phyloP scores from a whole-genome alignment of 495 filamentous ascomycete genomes.

The Aspergillus egyptiacus region DNA sequence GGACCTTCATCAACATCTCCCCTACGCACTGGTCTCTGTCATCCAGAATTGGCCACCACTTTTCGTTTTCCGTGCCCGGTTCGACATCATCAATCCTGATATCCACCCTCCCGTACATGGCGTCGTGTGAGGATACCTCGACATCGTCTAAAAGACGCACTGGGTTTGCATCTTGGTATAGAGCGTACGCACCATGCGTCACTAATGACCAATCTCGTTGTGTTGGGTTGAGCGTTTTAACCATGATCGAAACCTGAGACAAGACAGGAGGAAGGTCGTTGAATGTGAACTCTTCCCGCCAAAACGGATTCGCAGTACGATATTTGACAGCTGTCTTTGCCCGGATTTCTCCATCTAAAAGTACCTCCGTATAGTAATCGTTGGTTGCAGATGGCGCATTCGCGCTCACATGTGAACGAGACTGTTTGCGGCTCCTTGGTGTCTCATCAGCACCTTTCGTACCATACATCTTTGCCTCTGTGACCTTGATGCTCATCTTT shows the following conservation, averaged over 20 bases:
- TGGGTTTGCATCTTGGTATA: conserved; percentile 40
- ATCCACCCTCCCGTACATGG: conserved; percentile 68
- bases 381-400: conserved; percentile 26
- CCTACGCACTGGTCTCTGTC: conserved; percentile 68
- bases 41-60: conserved; percentile 82
- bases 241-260: conserved; percentile 70
- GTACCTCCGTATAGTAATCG: conserved; percentile 82
- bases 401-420: conserved; percentile 31
- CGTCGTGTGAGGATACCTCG: conserved; percentile 50
- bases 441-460: conserved; percentile 28
- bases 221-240: conserved; percentile 60
- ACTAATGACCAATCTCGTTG: conserved; percentile 51
- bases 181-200: conserved; percentile 40
- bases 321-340: conserved; percentile 78
- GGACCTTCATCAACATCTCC: conserved; percentile 78
- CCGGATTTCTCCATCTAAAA: conserved; percentile 82
- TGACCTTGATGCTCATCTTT: conserved; percentile 50
- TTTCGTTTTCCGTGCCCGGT: conserved; percentile 71
- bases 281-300: conserved; percentile 90
- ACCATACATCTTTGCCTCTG: conserved; percentile 53
- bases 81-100: conserved; percentile 80
- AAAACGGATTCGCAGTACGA: conserved; percentile 82
- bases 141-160: conserved; percentile 44
- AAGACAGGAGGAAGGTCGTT: conserved; percentile 73
- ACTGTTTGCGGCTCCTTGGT: conserved; percentile 36